Base-by-base conservation (phyloP, 2,329 filamentous ascomycete genomes). In the Aphanocladium album region DNA sequence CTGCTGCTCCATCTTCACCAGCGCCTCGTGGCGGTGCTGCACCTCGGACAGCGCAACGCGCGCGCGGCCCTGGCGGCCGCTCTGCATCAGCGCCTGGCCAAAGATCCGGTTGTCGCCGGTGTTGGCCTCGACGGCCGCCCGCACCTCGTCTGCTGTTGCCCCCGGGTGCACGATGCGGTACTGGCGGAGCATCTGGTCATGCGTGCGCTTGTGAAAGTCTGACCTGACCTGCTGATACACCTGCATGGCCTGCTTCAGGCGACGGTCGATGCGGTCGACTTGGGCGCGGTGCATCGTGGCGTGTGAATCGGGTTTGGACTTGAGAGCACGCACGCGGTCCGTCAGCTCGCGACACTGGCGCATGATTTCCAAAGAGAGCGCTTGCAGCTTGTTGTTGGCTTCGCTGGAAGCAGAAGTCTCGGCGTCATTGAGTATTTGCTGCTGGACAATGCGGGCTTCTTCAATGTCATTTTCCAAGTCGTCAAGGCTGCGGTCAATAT, bases 1-100 rank as follows among this genome's bases (percentile, higher is more conserved):
- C 72, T 96, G 90, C 71, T 85, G 81, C 79, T 96, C 92, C 70
- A 98, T 96, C 82, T 95, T 93, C 75, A 92, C 85, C 67, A 99
- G 89, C 47, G 90, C 92, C 55, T 86, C 86, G 73, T 96, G 92
- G 66, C 95, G 89, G 70, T 90, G 85, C 73, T 89, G 84, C 39
- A 96, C 91, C 65, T 90, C 91, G 67, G 84, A 84, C 60, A 96
- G 82, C 37, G 91, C 91, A 41, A 87, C 85, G 65, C 89, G 87
- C 47, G 91, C 90, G 74, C 96, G 89, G 52, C 91, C 90, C 71
- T 87, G 86, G 70, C 91, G 88, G 75, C 89, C 89, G 72, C 86
- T 89, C 77, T 88, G 85, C 79, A 96, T 85, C 69, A 97, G 82
- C 61, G 91, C 90, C 73, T 95, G 90, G 71, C 88, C 87, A 77